Evolutionary conservation across 805 yeast genomes (phyloP).

Genomic region (Kluyveromyces dobzhanskii): DNA sequence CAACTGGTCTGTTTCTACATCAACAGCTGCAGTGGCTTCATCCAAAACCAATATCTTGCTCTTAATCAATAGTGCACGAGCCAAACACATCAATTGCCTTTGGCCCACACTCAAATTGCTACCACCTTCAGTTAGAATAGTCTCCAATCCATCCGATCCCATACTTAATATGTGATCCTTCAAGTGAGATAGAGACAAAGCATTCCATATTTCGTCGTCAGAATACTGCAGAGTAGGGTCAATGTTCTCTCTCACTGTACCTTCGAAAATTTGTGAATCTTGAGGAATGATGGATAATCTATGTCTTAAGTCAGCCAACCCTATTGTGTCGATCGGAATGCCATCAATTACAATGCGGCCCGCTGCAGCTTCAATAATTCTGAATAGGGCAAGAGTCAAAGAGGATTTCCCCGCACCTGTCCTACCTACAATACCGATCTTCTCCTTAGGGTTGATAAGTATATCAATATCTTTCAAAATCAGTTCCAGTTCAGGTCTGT

Average conservation of each 20-base stretch:
- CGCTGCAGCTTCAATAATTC: constrained; percentile 69
- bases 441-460: constrained; percentile 63
- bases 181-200: constrained; percentile 69
- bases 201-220: constrained; percentile 81
- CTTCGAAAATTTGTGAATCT: constrained; percentile 88
- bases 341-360: constrained; percentile 72
- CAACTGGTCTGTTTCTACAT: constrained; percentile 73
- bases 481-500: constrained; percentile 72
- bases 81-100: constrained; percentile 72
- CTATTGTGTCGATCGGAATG: constrained; percentile 55
- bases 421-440: constrained; percentile 92
- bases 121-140: constrained; percentile 58
- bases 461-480: constrained; percentile 64
- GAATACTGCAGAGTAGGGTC: constrained; percentile 67
- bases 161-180: constrained; percentile 51
- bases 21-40: constrained; percentile 88
- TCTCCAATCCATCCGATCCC: constrained; percentile 49
- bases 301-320: constrained; percentile 69
- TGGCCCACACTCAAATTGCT: constrained; percentile 68
- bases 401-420: constrained; percentile 96
- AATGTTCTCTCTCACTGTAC: constrained; percentile 73
- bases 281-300: constrained; percentile 83
- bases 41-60: constrained; percentile 62
- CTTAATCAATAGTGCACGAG: constrained; percentile 63
- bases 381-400: constrained; percentile 71